Base-by-base conservation (phyloP, 2,329 filamentous ascomycete species). In the Neofusicoccum sp. region DNA sequence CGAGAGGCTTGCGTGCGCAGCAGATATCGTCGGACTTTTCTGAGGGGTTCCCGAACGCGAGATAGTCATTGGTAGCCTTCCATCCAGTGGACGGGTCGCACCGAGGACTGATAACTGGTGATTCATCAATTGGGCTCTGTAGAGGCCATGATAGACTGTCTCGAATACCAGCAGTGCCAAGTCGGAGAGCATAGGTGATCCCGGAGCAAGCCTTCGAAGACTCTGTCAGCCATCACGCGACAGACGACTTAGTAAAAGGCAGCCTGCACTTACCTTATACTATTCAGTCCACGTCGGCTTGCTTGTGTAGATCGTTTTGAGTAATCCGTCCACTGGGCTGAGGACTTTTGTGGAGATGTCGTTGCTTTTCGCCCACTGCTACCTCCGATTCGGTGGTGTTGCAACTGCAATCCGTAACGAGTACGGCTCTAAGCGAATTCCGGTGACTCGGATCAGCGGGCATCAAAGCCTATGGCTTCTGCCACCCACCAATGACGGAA, bases 401-500 rank as follows among this genome's bases (percentile, higher is more conserved):
- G 38, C 36, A 43, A 56, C 24, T 43, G 51, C 51, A 56, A 56
- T 31, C 38, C 51, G 51, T 33, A 33, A 43, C 51, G 51, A 56
- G 38, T 56, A 43, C 51, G 5, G n/a, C 30, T 56, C 12, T 40
- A 43, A 43, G 36, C 26, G 36, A 43, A 38, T 43, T 24, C 24
- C 36, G 36, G 14, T 41, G 4, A 24, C 26, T 28, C 11, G 14
- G 51, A 30, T 54, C 51, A 16, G 20, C 38, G 51, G 51, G 38
- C 38, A 43, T 56, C 51, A 56, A 3, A 16, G 34, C 43, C 6
- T 33, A n/a, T 20, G 36, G 51, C 16, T 56, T 43, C n/a, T 20
- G 51, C 28, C 28, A 11, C 8, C 6, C 8, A 26, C 51, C 51
- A 56, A 56, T 41, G 28, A 30, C 38, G 38, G 30, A 9, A 9